Base-by-base conservation (phyloP, 495 filamentous ascomycete species). In the Daldinia grandis region DNA sequence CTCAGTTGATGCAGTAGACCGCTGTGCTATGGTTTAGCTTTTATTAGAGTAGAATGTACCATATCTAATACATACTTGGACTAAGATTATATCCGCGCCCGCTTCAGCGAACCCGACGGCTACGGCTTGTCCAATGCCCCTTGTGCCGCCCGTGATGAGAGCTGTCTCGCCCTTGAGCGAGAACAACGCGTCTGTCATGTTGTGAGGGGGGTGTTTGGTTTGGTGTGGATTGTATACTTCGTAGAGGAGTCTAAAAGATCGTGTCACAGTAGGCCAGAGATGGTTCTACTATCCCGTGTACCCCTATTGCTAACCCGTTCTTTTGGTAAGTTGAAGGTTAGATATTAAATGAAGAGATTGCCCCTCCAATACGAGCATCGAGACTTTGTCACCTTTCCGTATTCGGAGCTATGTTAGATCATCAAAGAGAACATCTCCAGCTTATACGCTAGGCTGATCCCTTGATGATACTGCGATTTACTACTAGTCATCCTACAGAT, bases 91-190 rank as follows among this genome's bases (percentile, higher is more conserved):
- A 77, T 97, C 92, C 66, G 93, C 93, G 44, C 93, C 93, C 57
- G 91, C 92, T 80, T 95, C 92, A 35, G 93, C 92, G 10, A 94
- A 78, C 3, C 89, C 92, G 64, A 97, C 76, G 44, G 92, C 91
- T 81, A 96, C 94, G 10, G 92, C 86, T 76, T 92, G 88, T 15
- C 94, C 94, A 57, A 98, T 97, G 24, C 94, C 94, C 58, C 94
- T 83, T 15, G 93, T 95, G 57, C 92, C 93, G 28, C 94, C 94
- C 0, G 94, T 98, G 33, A 97, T 83, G 51, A 97, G 79, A 35
- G 94, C 94, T 8, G 91, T 97, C 75, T 93, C 87, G 63, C 88
- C 88, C 57, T 81, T 76, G 54, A 89, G 83, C 38, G 86, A 83
- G 71, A 89, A 89, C 64, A 87, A 73, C 56, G 61, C 54, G 25